phyloP scores from a whole-genome alignment of 2,329 filamentous ascomycete species.

The Cordyceps javanica region DNA sequence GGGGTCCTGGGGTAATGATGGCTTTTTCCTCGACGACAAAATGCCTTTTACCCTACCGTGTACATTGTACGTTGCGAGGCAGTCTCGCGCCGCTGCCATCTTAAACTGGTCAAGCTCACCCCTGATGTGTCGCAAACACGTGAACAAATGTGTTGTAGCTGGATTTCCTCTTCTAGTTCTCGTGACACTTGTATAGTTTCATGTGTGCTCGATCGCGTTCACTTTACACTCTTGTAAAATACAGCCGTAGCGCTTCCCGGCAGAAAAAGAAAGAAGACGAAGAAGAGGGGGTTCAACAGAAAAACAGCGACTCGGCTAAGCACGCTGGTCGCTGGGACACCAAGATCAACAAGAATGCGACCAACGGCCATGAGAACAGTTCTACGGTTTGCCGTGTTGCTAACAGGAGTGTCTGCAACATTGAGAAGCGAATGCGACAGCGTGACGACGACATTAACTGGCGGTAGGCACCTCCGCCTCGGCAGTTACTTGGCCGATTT shows the following conservation, averaged over 20 bases:
- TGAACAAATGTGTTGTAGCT: neutral
- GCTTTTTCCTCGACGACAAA: too few species aligned
- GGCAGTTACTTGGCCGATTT: neutral
- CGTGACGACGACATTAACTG: too few species aligned
- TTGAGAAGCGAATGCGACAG: neutral
- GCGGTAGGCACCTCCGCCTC: neutral
- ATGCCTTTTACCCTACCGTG: too few species aligned
- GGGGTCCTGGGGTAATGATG: too few species aligned
- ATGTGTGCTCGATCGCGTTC: neutral
- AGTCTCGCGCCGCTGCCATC: neutral
- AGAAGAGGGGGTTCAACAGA: too few species aligned
- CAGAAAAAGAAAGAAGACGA: neutral
- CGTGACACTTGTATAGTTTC: slow-evolving; percentile 4
- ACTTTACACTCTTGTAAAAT: neutral
- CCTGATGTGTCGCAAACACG: neutral
- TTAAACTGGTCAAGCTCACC: neutral
- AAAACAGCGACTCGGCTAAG: neutral
- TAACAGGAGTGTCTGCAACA: neutral
- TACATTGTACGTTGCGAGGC: too few species aligned
- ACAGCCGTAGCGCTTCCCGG: neutral
- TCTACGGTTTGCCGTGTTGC: neutral
- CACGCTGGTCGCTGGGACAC: neutral
- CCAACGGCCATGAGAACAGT: neutral
- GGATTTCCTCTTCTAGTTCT: neutral
- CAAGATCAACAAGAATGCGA: neutral